Base-by-base conservation (phyloP, 495 filamentous ascomycete species). In the Penicillium crystallinum region DNA sequence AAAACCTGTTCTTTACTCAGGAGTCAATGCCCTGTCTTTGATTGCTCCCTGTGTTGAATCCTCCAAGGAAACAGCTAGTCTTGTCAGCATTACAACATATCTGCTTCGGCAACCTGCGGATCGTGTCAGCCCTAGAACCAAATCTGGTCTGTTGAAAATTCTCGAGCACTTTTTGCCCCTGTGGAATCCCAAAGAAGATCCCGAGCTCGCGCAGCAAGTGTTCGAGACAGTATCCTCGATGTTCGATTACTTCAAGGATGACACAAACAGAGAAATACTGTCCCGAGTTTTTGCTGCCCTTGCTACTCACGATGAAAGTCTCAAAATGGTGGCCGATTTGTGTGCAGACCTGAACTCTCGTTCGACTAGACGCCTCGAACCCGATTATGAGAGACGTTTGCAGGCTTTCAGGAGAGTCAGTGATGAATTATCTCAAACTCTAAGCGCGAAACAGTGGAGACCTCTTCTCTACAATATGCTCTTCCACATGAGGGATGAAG, bases 391-490 rank as follows among this genome's bases (percentile, higher is more conserved):
- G 41, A 80, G 83, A 40, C 82, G 93, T 19, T 72, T 92, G 14
- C 66, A 77, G 37, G 95, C 89, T 19, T 97, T 95, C 69, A 84
- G 78, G 47, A 64, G 70, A 4, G 83, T 97, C 58, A 89, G 84
- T 37, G 80, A 83, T 23, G 55, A 65, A 7, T 54, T 73, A 8
- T 75, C 71, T 57, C 59, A 68, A 19, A 71, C 67, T 0, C 81
- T 91, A 31, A 86, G 77, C 3, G 65, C 83, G n/a, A 81, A 80
- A 53, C 87, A 95, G 60, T 99, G 93, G 95, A 78, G 81, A 51
- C 91, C 95, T n/a, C 72, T 97, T 27, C 64, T 97, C 2, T 86
- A 86, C 69, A 97, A 97, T 61, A 84, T 96, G 78, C 76, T 96
- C 2, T 97, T 82, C 70, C 92, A 85, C 61, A 84, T 96, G 58